Evolutionary conservation across 352 stramenopile species (phyloP).

Genomic region (Pythium folliculosum): DNA sequence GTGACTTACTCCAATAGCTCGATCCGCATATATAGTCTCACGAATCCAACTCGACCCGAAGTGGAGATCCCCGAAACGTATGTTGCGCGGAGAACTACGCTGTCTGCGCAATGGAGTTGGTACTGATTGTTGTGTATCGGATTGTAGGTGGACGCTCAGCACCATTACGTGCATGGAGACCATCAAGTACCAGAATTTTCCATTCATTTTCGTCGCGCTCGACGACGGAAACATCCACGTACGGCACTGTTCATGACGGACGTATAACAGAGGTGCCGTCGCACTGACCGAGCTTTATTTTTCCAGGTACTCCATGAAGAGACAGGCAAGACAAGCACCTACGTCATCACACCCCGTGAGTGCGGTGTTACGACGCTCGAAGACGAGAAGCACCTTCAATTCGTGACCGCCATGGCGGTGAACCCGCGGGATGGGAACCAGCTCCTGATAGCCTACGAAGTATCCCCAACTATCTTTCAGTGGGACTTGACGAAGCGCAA

Average conservation of each 20-base stretch:
- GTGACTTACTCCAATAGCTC: slow-evolving; percentile 70
- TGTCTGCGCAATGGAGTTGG: neutral
- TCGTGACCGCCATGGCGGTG: slow-evolving; percentile 49
- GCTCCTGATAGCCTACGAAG: slow-evolving; percentile 65
- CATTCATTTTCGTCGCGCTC: slow-evolving; percentile 74
- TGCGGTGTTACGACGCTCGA: slow-evolving; percentile 32
- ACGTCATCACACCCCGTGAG: slow-evolving; percentile 58
- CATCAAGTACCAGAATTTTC: slow-evolving; percentile 49
- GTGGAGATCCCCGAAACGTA: slow-evolving; percentile 34
- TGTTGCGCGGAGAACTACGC: neutral
- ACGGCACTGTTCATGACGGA: neutral
- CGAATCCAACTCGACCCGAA: slow-evolving; percentile 21
- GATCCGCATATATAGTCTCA: slow-evolving; percentile 58
- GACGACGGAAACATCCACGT: slow-evolving; percentile 68
- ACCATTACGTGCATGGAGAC: slow-evolving; percentile 70
- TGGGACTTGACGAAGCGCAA: slow-evolving; percentile 76
- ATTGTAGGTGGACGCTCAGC: slow-evolving; percentile 62
- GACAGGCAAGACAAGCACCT: slow-evolving; percentile 66
- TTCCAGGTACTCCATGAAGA: slow-evolving; percentile 74
- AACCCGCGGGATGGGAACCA: slow-evolving; percentile 68
- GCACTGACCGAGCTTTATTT: slow-evolving; percentile 4
- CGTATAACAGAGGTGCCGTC: neutral
- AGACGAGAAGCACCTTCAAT: slow-evolving; percentile 29
- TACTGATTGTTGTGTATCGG: neutral
- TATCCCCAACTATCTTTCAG: slow-evolving; percentile 44